Evolutionary conservation across 768 basidiomycete species (phyloP), one percentile per base, ranked within the genome.

Genomic region (Terana coerulea): DNA sequence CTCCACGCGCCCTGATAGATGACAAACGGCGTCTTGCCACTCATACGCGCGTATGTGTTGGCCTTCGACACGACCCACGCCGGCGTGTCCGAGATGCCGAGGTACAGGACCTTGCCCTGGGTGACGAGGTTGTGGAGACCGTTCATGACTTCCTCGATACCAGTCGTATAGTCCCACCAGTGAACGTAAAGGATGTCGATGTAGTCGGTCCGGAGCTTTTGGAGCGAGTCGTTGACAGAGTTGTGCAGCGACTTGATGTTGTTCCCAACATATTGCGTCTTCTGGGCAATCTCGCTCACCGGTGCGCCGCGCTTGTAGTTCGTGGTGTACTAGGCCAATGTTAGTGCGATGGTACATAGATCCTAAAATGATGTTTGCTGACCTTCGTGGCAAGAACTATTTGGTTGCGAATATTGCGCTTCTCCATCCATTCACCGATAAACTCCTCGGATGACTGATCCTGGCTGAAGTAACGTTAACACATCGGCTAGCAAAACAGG

Each of bases 171-270:
- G 55, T 75, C 74, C 75, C 73, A 68, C 62, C 65, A 71, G 57
- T 82, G 80, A 5, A 81, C 58, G 53, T 83, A 81, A 26, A 81
- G 61, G 43, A 83, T 72, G 56, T 83, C 80, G 58, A 83, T 73
- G 58, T 78, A 86, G n/a, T 74, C 67, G 0, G 81, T 84, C 37
- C 79, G 66, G 17, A 86, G 70, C 53, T 81, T 83, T 54, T 68
- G 68, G 48, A 77, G 64, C 30, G 66, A 69, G 1, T 62, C 66
- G n/a, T 67, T 64, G 4, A 72, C 60, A 4, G 65, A 69, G 37
- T 68, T 19, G 30, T 52, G 56, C 39, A 74, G 48, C 1, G 58
- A 63, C 59, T 75, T 74, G 47, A 65, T 53, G 55, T 64, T 57
- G 65, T 77, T 78, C 10, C 76, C 74, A 15, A 54, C 54, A 55